Evolutionary conservation across 495 filamentous ascomycete genomes (phyloP), one percentile per base, ranked within the genome.

Genomic region (Apiosordaria backusii): DNA sequence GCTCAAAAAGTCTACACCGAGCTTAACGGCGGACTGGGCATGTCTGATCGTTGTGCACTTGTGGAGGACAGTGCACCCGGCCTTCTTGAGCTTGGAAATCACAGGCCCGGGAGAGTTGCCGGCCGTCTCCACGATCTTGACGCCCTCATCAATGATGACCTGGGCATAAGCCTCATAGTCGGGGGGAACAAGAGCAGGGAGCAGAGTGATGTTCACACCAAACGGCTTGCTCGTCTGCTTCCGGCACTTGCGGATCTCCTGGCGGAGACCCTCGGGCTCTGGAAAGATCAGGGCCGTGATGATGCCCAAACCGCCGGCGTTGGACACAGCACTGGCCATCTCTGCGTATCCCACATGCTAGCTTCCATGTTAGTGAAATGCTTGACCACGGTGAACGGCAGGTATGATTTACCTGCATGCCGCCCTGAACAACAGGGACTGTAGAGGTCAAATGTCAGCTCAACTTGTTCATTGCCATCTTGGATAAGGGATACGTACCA

Each of bases 21-120:
- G 88, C 79, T 96, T 97, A 66, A 97, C 86, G 54, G 95, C 95
- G 52, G 88, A 90, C 77, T 93, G 88, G 40, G 95, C 95, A 72
- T 99, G 95, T 22, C 94, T 82, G 77, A 99, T 93, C 1, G 94
- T 97, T 22, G 95, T 99, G 82, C 95, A 99, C 80, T 99, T 99
- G 83, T 99, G 95, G 57, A 99, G 84, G 70, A 99, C 87, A 63
- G 85, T 92, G 70, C 81, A 87, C 29, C 85, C 86, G 26, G 88
- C 91, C 60, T 85, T 83, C 82, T 99, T 99, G 63, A 99, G 84
- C 80, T 92, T 86, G 75, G 85, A 78, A 79, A 99, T 97, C 45
- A 99, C 89, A 18, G 92, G 91, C 16, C 93, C 95, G 0, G 95
- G 95, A 75, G 86, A 90, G 82, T 99, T 97, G 57, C 95, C 95